Base-by-base conservation (phyloP, 176 grass and related monocot species). In the Coix lacrymajobi region DNA sequence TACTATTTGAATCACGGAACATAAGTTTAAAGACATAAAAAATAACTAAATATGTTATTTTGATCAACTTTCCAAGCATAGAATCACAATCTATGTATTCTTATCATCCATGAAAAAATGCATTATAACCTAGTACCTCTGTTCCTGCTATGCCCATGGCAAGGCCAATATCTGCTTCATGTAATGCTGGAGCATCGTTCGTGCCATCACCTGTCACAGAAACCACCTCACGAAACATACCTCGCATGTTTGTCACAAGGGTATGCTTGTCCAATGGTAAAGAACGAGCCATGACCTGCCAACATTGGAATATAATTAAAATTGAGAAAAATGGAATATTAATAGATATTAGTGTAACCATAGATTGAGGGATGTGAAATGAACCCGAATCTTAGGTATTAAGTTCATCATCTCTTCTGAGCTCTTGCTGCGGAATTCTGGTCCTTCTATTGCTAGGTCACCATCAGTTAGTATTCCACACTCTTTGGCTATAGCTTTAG, bases 91-190 rank as follows among this genome's bases (percentile, higher is more conserved):
- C 22, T 46, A 74, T 57, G 54, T 38, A 52, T 74, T 33, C 10
- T 28, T 28, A 25, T 13, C 58, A 62, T 28, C 11, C 37, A 75
- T 77, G 15, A 56, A 85, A 14, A 1, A 58, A 58, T 85, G 39
- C 39, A 25, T 63, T 64, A 40, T 11, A 68, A 75, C 73, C 65
- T 25, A 65, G 51, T 89, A 97, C 95, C 96, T 98, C 96, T 72
- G 92, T 98, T 45, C 96, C 96, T 75, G 96, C 82, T 91, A 98
- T 98, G 39, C 92, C 96, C 96, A 98, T 98, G 70, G 96, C 96
- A 87, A 98, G 96, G 4, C 96, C 96, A 79, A 98, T 98, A 66
- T 98, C 96, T 84, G 92, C 71, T 87, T 98, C 96, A 48, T 98
- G 92, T 79, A 98, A 87, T 51, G 96, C 96, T 62, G 96, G 96